Conservation (phyloP, 306 rosid genomes). For the Senna tora region DNA sequence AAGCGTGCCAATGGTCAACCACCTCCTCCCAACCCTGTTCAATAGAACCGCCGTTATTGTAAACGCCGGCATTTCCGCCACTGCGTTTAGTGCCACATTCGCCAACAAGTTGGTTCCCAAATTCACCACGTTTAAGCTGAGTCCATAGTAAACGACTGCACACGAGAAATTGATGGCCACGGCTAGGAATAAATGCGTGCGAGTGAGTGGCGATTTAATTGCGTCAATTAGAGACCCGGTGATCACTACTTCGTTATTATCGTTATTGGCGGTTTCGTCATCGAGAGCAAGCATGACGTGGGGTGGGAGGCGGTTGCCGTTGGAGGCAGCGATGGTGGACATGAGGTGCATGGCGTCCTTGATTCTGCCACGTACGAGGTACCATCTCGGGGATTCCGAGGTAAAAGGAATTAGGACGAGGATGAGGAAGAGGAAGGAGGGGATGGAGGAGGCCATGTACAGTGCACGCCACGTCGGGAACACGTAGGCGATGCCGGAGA, state of each 20-base stretch:
- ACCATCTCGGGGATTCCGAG: slow-evolving; percentile 96
- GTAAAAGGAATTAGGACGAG: slow-evolving; percentile 65
- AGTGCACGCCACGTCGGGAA: slow-evolving; percentile 79
- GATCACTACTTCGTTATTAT: slow-evolving; percentile 40
- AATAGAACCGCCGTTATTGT: slow-evolving; percentile 66
- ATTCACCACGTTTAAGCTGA: slow-evolving; percentile 75
- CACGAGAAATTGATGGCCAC: slow-evolving; percentile 63
- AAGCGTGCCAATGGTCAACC: slow-evolving; percentile 61
- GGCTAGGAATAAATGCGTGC: slow-evolving; percentile 59
- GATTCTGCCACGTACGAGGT: slow-evolving; percentile 67
- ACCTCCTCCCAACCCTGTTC: slow-evolving; percentile 62
- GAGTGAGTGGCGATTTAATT: slow-evolving; percentile 56
- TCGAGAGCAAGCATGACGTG: slow-evolving; percentile 58
- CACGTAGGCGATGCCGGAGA: slow-evolving; percentile 64
- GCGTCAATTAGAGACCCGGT: slow-evolving; percentile 71
- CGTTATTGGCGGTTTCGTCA: slow-evolving; percentile 44
- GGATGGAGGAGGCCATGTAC: slow-evolving; percentile 71
- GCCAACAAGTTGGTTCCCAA: slow-evolving; percentile 68
- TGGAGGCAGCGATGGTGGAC: slow-evolving; percentile 62
- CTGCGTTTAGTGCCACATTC: slow-evolving; percentile 63
- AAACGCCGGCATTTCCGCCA: slow-evolving; percentile 91
- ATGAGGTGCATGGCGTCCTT: slow-evolving; percentile 68
- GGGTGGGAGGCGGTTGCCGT: slow-evolving; percentile 61
- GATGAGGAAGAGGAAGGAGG: slow-evolving; percentile 68
- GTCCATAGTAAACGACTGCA: slow-evolving; percentile 80